Evolutionary conservation across 495 filamentous ascomycete species (phyloP).

Genomic region (Penicillium parvum): DNA sequence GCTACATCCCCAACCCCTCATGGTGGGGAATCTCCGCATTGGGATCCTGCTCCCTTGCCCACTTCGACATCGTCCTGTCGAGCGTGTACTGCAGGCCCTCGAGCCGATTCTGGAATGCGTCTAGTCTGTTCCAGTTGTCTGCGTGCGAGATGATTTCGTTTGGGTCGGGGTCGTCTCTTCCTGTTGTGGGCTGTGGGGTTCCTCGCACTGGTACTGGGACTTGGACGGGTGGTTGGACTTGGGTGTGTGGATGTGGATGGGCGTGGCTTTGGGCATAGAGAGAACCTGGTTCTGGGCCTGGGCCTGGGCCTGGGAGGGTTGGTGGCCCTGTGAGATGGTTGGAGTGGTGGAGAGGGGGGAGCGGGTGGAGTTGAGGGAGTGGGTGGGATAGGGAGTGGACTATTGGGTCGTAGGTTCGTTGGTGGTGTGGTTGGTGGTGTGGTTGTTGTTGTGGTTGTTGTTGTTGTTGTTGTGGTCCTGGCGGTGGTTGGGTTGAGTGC

Average conservation of each 20-base stretch:
- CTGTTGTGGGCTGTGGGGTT: not conserved
- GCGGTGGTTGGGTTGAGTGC: slow-evolving; percentile 9
- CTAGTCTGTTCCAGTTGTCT: slow-evolving; percentile 18
- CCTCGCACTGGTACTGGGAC: not conserved
- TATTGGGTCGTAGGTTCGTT: slow-evolving; percentile 10
- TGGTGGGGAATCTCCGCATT: slow-evolving; percentile 21
- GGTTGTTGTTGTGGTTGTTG: slow-evolving; percentile 24
- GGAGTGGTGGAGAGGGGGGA: not conserved
- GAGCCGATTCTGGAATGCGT: slow-evolving; percentile 21
- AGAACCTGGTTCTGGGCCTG: not conserved
- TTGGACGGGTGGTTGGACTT: not conserved
- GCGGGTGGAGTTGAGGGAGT: not conserved
- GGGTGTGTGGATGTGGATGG: not conserved
- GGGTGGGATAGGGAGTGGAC: slow-evolving; percentile 10
- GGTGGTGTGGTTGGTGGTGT: slow-evolving; percentile 8
- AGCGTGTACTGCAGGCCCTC: slow-evolving; percentile 16
- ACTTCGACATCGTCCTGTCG: slow-evolving; percentile 23
- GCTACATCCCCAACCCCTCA: slow-evolving; percentile 23
- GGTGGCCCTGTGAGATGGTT: not conserved
- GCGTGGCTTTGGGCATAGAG: not conserved
- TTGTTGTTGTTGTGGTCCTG: slow-evolving; percentile 18
- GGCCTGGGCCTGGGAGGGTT: not conserved
- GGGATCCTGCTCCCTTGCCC: slow-evolving; percentile 21
- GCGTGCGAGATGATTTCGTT: slow-evolving; percentile 9
- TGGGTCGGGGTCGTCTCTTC: slow-evolving; percentile 10